Base-by-base conservation (phyloP, 2,329 filamentous ascomycete species). In the Stromatinia cepivora region DNA sequence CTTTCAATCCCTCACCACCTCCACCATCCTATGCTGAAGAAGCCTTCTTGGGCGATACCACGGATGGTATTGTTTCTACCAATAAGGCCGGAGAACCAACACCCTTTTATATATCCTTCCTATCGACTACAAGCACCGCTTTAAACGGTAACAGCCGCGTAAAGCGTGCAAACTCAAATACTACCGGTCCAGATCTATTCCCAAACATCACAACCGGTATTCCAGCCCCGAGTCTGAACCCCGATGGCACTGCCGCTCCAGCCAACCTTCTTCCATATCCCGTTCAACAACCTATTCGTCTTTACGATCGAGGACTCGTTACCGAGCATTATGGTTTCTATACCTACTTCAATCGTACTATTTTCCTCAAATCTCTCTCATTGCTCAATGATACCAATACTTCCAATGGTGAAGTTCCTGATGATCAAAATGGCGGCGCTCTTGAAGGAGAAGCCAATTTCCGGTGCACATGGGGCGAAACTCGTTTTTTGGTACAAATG, bases 271-370 rank as follows among this genome's bases (percentile, higher is more conserved):
- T 95, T 58, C 92, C 93, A 0, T 83, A 86, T 10, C 87, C 91
- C 0, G 81, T 82, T 8, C 87, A 90, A 70, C 95, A 98, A 76
- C 94, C 93, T 0, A 83, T 98, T 17, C 88, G 92, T 1, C 86
- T 98, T 0, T 98, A 90, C 79, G 92, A 98, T 78, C 91, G 93
- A 28, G 93, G 91, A 25, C 83, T 91, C 39, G 82, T 86, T 2
- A 90, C 90, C 0, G 94, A 98, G 79, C 93, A 97, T 80, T 97
- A 96, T 79, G 93, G 92, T 3, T 97, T 97, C 81, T 97, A 97
- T 81, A 92, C 87, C 0, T 96, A 97, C 82, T 98, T 92, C 79
- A 89, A 93, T 80, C 92, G 93, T 73, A 91, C 90, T 11, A 92
- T 97, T 72, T 97, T 94, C 82, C 84, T 97, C 71, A 88, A 89